phyloP scores from a whole-genome alignment of 345 rosid genomes.

The Dimocarpus longan region DNA sequence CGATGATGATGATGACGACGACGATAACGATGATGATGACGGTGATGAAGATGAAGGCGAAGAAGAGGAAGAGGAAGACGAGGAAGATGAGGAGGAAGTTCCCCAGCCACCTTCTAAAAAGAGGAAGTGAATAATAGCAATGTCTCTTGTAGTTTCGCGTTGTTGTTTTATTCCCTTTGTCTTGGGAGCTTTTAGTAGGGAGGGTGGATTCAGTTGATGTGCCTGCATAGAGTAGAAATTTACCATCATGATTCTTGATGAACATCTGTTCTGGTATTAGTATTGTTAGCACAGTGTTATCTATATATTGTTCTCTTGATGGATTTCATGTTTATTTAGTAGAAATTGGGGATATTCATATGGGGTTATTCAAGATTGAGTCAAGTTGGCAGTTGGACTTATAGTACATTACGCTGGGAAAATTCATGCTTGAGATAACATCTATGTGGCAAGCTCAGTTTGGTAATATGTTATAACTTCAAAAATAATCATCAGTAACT shows the following conservation, averaged over 20 bases:
- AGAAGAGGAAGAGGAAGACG: conserved; percentile 29
- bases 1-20: conserved; percentile 53
- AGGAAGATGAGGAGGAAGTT: conserved; percentile 39
- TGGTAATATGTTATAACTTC: too few relatives aligned
- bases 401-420: too few relatives aligned
- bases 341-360: background rate
- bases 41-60: conserved; percentile 39
- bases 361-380: background rate
- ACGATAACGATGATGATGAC: conserved; percentile 36
- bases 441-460: too few relatives aligned
- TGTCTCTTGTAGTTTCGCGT: conserved; percentile 1
- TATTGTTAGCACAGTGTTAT: background rate
- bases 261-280: background rate
- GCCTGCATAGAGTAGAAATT: conserved; percentile 26
- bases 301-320: background rate
- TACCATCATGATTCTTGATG: background rate
- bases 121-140: conserved; percentile 47
- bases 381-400: too few relatives aligned
- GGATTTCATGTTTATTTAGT: background rate
- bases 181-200: conserved; percentile 17
- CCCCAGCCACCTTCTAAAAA: conserved; percentile 67
- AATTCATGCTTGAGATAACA: too few relatives aligned
- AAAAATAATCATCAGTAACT: too few relatives aligned
- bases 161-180: conserved; percentile 4
- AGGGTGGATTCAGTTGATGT: conserved; percentile 21